Evolutionary conservation across 2,329 filamentous ascomycete genomes (phyloP), one percentile per base, ranked within the genome.

Genomic region (Didymella glomerata): DNA sequence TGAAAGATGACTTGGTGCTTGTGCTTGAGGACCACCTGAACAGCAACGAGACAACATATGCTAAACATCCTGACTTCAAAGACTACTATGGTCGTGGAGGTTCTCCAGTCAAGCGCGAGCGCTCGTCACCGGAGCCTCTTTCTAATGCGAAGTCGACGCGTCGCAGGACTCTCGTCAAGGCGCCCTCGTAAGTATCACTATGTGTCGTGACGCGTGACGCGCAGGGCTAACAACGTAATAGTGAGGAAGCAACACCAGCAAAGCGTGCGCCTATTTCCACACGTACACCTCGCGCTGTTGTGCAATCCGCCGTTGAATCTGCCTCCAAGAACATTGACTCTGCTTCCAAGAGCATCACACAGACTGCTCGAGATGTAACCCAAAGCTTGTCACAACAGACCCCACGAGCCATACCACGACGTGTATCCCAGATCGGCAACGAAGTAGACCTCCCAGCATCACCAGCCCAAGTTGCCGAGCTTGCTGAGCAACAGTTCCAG

Each of bases 1-100:
- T 90, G 77, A 97, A 97, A 79, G 82, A 84, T 64, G 92, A 97
- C 48, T 86, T 98, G 60, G 91, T 94, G 73, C 67, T 71, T 10
- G 53, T 65, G 41, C 65, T 76, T 27, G 67, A 66, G 30, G 60
- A 60, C 4, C 68, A 83, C 45, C 71, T 76, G 40, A 71, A 86
- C 66, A 83, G 85, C 63, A 90, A 97, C 80, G 83, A 86, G 68
- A 81, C 85, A 64, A 83, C 83, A 61, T 89, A 91, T 73, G 82
- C 84, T 51, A 81, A 82, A 58, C 86, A 93, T 65, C 79, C 88
- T 54, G 82, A 81, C 54, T 86, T 97, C 74, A 80, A 84, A 61
- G 87, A 90, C 60, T 97, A 92, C 84, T 97, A 91, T 82, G 86
- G 85, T 74, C 88, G 89, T 75, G 68, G 61, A 59, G 84, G 84